phyloP scores from a whole-genome alignment of 179 eudicot species.

The Spergularia azorica region DNA sequence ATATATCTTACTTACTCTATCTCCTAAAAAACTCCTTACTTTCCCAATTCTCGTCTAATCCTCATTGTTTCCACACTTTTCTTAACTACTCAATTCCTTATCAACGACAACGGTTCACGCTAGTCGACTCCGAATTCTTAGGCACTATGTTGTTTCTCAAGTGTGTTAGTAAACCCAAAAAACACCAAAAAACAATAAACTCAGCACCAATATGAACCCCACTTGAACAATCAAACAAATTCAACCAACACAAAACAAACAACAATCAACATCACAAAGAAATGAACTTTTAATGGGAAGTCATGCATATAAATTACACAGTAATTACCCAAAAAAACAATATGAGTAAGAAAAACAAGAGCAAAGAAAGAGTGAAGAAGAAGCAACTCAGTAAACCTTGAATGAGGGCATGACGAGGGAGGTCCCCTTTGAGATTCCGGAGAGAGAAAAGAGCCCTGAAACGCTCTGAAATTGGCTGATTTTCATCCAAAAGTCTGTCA shows the following conservation, averaged over 20 bases:
- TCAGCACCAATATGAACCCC: neutral
- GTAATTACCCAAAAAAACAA: neutral
- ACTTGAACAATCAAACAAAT: neutral
- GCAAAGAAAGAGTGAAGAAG: neutral
- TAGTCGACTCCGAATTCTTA: too few species aligned
- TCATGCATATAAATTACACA: neutral
- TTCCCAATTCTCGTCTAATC: too few species aligned
- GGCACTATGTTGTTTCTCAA: too few species aligned
- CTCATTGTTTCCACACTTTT: too few species aligned
- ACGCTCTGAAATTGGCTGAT: slow-evolving; percentile 74
- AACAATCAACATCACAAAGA: neutral
- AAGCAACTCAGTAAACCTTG: slow-evolving; percentile 39
- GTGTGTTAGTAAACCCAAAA: neutral
- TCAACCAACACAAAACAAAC: neutral
- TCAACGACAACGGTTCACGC: too few species aligned
- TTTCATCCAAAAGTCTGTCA: slow-evolving; percentile 59
- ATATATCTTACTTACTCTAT: too few species aligned
- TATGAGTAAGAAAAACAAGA: neutral
- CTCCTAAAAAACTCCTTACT: too few species aligned
- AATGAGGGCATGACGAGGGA: slow-evolving; percentile 71
- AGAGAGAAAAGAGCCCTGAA: slow-evolving; percentile 88
- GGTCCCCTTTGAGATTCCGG: slow-evolving; percentile 73
- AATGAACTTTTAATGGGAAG: neutral
- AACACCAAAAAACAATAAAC: neutral
- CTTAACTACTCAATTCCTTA: too few species aligned